phyloP scores from a whole-genome alignment of 805 yeast genomes.

The Saccharomycopsis fibuligera region DNA sequence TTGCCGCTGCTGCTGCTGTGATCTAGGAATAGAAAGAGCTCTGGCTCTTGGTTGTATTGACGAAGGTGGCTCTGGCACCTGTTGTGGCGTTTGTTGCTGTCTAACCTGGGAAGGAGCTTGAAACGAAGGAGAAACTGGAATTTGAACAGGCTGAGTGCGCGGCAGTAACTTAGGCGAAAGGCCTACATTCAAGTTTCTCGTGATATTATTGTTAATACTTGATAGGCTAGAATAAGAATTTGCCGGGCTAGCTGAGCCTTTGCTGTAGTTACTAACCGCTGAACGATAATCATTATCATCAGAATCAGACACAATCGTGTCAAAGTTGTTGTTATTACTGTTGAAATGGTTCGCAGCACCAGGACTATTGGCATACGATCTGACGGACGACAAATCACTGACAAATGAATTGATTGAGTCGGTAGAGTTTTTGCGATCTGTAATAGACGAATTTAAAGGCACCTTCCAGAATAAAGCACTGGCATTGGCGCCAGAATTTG shows the following conservation, averaged over 20 bases:
- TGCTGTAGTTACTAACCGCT: conserved; percentile 7
- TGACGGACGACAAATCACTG: conserved; percentile 31
- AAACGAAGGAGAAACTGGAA: not conserved
- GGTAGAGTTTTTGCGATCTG: conserved; percentile 38
- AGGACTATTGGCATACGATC: not conserved
- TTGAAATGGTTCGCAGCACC: not conserved
- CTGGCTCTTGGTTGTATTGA: too few relatives aligned
- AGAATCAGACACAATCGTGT: conserved; percentile 4
- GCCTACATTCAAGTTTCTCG: not conserved
- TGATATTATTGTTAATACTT: conserved; percentile 7
- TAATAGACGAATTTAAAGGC: conserved; percentile 48
- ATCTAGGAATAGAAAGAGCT: not conserved
- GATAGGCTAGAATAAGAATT: conserved; percentile 5
- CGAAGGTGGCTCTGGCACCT: conserved; percentile 1
- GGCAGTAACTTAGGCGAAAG: conserved; percentile 3
- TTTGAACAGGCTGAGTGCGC: not conserved
- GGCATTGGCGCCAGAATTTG: conserved; percentile 22
- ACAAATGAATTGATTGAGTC: conserved; percentile 46
- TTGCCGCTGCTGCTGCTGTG: not conserved
- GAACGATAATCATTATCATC: conserved; percentile 10
- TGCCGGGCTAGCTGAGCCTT: conserved; percentile 4
- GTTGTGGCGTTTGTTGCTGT: not conserved
- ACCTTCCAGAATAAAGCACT: conserved; percentile 56
- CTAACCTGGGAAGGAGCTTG: not conserved
- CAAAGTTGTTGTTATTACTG: conserved; percentile 2